Percentiles rank a stretch among this genome's conserved stretches.
Conservation (phyloP, 1,139 yeast genomes). For the Sugiyamaella sp. region DNA sequence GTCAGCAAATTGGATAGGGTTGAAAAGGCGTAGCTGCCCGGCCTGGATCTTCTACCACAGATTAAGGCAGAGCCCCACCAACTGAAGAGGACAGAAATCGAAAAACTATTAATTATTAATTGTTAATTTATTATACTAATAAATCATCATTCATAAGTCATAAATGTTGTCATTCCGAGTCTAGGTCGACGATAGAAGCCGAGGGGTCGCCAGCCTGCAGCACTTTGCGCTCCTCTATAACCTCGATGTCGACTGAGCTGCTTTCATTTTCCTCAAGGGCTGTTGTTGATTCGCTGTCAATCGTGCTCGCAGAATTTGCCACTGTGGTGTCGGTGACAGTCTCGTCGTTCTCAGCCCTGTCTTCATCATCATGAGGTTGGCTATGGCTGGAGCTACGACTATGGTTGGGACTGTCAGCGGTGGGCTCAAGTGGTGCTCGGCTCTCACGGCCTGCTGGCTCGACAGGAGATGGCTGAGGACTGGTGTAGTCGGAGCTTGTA, state of each 20-base stretch:
- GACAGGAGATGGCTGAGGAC: not conserved
- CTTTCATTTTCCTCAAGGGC: not conserved
- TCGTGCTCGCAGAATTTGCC: not conserved
- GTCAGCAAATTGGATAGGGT: no score
- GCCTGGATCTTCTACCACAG: no score
- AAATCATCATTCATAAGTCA: slow-evolving; percentile 19
- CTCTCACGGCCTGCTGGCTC: not conserved
- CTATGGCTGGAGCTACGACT: not conserved
- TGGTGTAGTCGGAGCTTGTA: not conserved
- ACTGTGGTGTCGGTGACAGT: not conserved
- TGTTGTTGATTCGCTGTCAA: not conserved
- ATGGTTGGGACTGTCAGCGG: not conserved
- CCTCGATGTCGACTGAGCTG: slow-evolving; percentile 4
- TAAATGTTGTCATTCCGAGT: slow-evolving; percentile 16
- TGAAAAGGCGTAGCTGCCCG: no score
- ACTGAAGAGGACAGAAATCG: no score
- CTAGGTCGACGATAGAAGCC: slow-evolving; percentile 17
- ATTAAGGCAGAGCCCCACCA: no score
- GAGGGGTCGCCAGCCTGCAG: not conserved
- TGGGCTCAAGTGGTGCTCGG: not conserved
- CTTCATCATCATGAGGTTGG: not conserved
- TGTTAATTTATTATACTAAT: slow-evolving; percentile 17
- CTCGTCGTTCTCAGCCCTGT: not conserved
- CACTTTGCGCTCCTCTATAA: slow-evolving; percentile 3
- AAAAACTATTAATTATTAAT: slow-evolving; percentile 9